Evolutionary conservation across 169 alveolate species (phyloP).

Genomic region (Eimeria acervulina): DNA sequence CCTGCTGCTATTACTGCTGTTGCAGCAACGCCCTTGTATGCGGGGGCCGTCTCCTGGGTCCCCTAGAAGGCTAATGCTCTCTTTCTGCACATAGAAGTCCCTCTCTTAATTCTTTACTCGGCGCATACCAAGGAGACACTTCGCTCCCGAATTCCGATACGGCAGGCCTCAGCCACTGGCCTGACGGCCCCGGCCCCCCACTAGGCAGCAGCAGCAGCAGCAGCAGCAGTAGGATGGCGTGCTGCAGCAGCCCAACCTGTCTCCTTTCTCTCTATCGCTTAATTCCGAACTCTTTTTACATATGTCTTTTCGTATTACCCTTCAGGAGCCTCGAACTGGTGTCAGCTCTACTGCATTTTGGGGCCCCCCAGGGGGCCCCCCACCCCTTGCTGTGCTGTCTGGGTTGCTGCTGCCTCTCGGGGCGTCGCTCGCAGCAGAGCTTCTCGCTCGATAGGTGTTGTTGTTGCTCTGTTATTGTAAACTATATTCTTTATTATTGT

Average conservation of each 20-base stretch:
- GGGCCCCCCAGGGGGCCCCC: slow-evolving; percentile 64
- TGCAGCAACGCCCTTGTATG: slow-evolving; percentile 21
- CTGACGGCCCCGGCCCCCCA: slow-evolving; percentile 73
- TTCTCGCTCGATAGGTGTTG: neutral
- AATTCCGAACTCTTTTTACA: too few species aligned
- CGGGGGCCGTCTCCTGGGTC: slow-evolving; percentile 50
- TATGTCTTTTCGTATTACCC: neutral
- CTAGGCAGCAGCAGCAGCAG: slow-evolving; percentile 57
- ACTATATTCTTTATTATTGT: neutral
- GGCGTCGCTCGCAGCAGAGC: slow-evolving; percentile 30
- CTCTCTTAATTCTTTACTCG: slow-evolving; percentile 17
- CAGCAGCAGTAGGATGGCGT: slow-evolving; percentile 21
- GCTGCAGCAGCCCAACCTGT: slow-evolving; percentile 24
- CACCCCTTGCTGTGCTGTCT: slow-evolving; percentile 51
- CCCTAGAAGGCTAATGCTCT: neutral
- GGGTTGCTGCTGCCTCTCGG: neutral
- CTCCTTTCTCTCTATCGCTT: slow-evolving; percentile 26
- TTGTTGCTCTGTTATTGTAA: neutral
- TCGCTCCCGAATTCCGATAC: slow-evolving; percentile 20
- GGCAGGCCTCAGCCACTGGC: slow-evolving; percentile 68
- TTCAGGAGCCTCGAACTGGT: neutral
- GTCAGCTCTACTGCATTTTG: neutral
- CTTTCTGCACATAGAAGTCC: neutral
- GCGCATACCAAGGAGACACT: slow-evolving; percentile 26
- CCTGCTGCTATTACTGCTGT: slow-evolving; percentile 30